These are phyloP conservation scores for Thelonectria olida DNA, from an alignment of 2,329 filamentous ascomycete genomes.

Conservation along the genomic window DNA sequence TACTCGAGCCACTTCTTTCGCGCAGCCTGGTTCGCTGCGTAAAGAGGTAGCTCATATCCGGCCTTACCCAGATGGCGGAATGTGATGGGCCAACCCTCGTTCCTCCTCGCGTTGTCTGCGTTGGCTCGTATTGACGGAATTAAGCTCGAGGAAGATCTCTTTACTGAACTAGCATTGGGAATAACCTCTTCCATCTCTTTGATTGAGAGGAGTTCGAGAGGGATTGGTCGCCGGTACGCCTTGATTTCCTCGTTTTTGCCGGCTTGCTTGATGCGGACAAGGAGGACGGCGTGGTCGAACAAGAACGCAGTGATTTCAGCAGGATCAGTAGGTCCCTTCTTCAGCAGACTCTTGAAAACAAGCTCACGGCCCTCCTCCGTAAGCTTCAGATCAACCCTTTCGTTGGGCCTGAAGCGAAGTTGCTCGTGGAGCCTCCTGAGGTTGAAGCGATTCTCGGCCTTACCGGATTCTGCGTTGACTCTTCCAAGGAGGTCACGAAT, in stretches of 20 bases:
- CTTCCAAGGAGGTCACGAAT: conserved; percentile 88
- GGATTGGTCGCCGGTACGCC: conserved; percentile 93
- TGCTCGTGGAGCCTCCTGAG: conserved; percentile 90
- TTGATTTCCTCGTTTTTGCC: conserved; percentile 96
- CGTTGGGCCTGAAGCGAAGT: conserved; percentile 88
- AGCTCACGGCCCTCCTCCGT: conserved; percentile 93
- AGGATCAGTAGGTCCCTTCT: conserved; percentile 89
- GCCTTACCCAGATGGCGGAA: conserved; percentile 96
- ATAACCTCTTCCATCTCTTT: conserved; percentile 98
- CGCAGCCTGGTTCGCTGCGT: conserved; percentile 83
- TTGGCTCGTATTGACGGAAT: conserved; percentile 65
- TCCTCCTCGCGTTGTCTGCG: conserved; percentile 64
- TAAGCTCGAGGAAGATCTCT: conserved; percentile 88
- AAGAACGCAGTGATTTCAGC: conserved; percentile 94
- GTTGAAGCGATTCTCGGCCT: conserved; percentile 98
- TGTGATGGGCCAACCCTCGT: conserved; percentile 90
- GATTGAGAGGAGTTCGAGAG: conserved; percentile 90
- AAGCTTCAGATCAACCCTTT: conserved; percentile 91
- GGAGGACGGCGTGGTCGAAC: conserved; percentile 93
- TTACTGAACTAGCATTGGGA: conserved; percentile 79
- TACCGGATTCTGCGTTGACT: conserved; percentile 95
- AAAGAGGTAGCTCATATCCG: conserved; percentile 91
- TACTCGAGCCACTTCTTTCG: conserved; percentile 97
- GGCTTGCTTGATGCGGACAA: conserved; percentile 89
- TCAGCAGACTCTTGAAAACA: conserved; percentile 92